phyloP scores from a whole-genome alignment of 192 early-diverging fungal species.

The Coemansia sp. region DNA sequence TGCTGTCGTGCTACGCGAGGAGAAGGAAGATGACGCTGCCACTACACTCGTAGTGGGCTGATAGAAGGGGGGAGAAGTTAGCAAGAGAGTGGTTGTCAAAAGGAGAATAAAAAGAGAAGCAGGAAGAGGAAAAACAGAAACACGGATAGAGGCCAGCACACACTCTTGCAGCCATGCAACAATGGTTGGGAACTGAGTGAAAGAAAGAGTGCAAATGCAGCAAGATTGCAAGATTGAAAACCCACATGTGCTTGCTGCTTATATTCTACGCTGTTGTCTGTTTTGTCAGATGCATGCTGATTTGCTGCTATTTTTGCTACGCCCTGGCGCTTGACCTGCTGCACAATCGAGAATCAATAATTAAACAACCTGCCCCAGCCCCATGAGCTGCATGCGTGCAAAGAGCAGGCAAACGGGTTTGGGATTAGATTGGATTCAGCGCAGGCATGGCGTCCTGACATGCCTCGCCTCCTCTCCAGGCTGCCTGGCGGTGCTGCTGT shows the following conservation, averaged over 20 bases:
- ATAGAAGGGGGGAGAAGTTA: not conserved
- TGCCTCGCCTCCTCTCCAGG: not conserved
- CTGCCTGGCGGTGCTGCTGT: not conserved
- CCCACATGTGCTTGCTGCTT: not conserved
- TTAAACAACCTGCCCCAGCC: not conserved
- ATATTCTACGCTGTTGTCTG: not conserved
- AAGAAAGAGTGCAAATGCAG: constrained; percentile 11
- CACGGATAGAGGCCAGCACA: not conserved
- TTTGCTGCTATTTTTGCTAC: constrained; percentile 14
- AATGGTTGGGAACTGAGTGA: not conserved
- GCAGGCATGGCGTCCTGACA: not conserved
- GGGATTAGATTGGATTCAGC: not conserved
- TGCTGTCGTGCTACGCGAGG: not conserved
- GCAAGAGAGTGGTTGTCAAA: not conserved
- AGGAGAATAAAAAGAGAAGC: constrained; percentile 1
- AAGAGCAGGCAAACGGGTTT: not conserved
- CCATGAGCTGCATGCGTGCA: not conserved
- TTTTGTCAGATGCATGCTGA: not conserved
- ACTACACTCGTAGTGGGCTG: not conserved
- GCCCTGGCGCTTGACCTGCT: not conserved
- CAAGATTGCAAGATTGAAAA: not conserved
- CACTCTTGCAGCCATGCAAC: not conserved
- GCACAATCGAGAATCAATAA: not conserved
- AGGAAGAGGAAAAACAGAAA: not conserved
- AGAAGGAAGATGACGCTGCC: too few species aligned